These are phyloP conservation scores for Trypanosoma caninum DNA, from an alignment of 208 protist species.

Conservation along the genomic window DNA sequence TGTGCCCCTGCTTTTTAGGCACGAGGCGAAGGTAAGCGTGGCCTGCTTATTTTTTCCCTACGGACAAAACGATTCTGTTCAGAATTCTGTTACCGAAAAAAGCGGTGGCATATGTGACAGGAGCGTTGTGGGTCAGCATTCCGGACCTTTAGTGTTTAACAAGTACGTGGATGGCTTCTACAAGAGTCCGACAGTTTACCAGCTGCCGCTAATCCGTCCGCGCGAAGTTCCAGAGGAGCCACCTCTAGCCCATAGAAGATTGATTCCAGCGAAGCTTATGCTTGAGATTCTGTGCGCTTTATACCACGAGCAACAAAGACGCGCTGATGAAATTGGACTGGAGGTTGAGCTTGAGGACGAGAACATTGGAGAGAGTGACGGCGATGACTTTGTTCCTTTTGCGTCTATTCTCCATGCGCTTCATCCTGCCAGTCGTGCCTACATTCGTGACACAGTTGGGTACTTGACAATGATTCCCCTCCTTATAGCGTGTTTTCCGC, in stretches of 20 bases:
- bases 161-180: constrained; percentile 21
- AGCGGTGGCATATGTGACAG: background rate
- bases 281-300: constrained; percentile 15
- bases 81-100: background rate
- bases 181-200: background rate
- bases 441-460: constrained; percentile 23
- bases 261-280: constrained; percentile 14
- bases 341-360: constrained; percentile 11
- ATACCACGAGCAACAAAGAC: constrained; percentile 12
- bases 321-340: constrained; percentile 21
- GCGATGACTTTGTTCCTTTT: constrained; percentile 7
- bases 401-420: background rate
- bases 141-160: constrained; percentile 9
- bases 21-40: constrained; percentile 17
- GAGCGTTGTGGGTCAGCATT: background rate
- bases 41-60: constrained; percentile 22
- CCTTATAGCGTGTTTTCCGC: constrained; percentile 13
- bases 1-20: constrained; percentile 16
- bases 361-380: background rate
- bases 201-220: constrained; percentile 9
- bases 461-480: constrained; percentile 17
- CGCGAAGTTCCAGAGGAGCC: constrained; percentile 10
- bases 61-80: constrained; percentile 3
- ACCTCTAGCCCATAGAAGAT: background rate
- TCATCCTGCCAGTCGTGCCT: constrained; percentile 9